Conservation (phyloP, 805 yeast genomes). For the Hermanozyma aechmeae region DNA sequence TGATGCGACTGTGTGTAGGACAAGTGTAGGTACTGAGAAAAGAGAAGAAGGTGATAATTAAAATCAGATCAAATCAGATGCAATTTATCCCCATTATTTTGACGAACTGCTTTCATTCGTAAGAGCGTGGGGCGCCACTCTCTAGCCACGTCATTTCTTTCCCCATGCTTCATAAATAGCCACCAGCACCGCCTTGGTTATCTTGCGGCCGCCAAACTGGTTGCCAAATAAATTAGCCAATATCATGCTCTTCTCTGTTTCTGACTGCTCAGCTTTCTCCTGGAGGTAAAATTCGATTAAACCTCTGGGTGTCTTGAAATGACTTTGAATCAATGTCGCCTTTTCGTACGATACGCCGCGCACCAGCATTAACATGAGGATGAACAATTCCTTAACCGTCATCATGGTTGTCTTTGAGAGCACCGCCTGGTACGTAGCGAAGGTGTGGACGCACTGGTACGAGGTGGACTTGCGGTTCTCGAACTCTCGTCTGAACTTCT, state of each 20-base stretch:
- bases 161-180: constrained; percentile 56
- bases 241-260: constrained; percentile 19
- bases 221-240: constrained; percentile 20
- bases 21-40: too few relatives aligned
- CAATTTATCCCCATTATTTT: too few relatives aligned
- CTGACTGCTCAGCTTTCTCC: constrained; percentile 10
- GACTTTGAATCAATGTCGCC: constrained; percentile 66
- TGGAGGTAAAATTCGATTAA: constrained; percentile 42
- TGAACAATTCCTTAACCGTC: constrained; percentile 68
- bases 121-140: too few relatives aligned
- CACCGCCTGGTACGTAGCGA: constrained; percentile 46
- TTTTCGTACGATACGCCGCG: constrained; percentile 80
- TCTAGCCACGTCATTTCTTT: constrained; percentile 1
- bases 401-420: constrained; percentile 61
- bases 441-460: constrained; percentile 30
- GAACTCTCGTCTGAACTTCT: constrained; percentile 36
- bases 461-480: constrained; percentile 12
- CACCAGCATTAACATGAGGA: constrained; percentile 68
- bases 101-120: too few relatives aligned
- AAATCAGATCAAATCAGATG: too few relatives aligned
- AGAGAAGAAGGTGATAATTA: too few relatives aligned
- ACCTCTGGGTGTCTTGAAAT: constrained; percentile 59
- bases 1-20: too few relatives aligned
- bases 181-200: constrained; percentile 42
- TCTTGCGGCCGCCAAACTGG: constrained; percentile 43